phyloP scores from a whole-genome alignment of 2,329 filamentous ascomycete species.

The Arthrobotrys sinensis region DNA sequence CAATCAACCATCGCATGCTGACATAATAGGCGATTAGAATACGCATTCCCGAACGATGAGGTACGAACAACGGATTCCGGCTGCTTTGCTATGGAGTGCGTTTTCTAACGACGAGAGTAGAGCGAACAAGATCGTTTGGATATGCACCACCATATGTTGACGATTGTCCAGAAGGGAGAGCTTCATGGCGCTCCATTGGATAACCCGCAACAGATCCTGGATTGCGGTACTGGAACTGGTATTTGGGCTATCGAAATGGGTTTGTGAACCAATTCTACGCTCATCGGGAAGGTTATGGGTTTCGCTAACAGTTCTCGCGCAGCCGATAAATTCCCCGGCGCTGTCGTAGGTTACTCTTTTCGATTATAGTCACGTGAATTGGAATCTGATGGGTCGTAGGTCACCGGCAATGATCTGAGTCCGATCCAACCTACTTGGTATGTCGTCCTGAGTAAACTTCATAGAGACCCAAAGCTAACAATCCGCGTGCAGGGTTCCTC shows the following conservation, averaged over 20 bases:
- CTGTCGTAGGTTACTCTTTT: slow-evolving; percentile 23
- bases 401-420: slow-evolving; percentile 68
- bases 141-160: slow-evolving; percentile 83
- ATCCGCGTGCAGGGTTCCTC: slow-evolving; percentile 36
- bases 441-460: neutral
- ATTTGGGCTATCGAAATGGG: slow-evolving; percentile 66
- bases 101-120: slow-evolving; percentile 42
- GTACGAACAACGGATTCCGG: slow-evolving; percentile 9
- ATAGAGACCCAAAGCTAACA: neutral
- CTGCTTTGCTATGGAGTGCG: neutral
- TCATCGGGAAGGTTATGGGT: neutral
- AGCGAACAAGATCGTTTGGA: slow-evolving; percentile 84
- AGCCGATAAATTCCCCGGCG: slow-evolving; percentile 47
- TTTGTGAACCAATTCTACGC: slow-evolving; percentile 71
- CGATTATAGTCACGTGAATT: neutral
- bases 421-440: slow-evolving; percentile 67
- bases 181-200: slow-evolving; percentile 34
- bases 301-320: neutral
- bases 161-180: slow-evolving; percentile 35
- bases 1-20: neutral
- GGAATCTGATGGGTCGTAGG: slow-evolving; percentile 38
- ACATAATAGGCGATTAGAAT: slow-evolving; percentile 20
- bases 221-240: slow-evolving; percentile 62
- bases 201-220: slow-evolving; percentile 56
- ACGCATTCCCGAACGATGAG: slow-evolving; percentile 55